A percentile compares a stretch with the other conserved stretches of the same genome.
phyloP scores from a whole-genome alignment of 108 stramenopile species.

The Stephanodiscus triporus region DNA sequence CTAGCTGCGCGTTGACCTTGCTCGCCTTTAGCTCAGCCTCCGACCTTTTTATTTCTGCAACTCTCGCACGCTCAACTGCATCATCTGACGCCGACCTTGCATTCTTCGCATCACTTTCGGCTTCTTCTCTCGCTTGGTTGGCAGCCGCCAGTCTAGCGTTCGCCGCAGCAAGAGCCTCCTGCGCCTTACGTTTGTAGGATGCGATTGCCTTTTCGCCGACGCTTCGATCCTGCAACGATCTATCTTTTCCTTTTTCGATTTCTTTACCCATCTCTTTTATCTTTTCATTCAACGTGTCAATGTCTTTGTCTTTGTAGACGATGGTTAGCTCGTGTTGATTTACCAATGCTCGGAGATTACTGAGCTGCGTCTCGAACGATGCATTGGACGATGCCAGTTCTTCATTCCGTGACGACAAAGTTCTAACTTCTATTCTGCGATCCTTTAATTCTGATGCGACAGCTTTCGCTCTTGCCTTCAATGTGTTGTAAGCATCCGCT shows the following conservation, averaged over 20 bases:
- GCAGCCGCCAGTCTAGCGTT: constrained; percentile 81
- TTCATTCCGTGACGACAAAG: constrained; percentile 55
- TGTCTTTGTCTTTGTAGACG: constrained; percentile 64
- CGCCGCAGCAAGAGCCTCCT: constrained; percentile 72
- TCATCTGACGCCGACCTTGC: constrained; percentile 73
- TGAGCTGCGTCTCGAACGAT: constrained; percentile 52
- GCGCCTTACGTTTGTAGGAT: constrained; percentile 88
- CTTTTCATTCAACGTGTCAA: constrained; percentile 54
- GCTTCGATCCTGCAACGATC: constrained; percentile 52
- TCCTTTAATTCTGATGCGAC: constrained; percentile 86
- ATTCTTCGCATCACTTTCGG: constrained; percentile 80
- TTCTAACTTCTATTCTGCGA: constrained; percentile 75
- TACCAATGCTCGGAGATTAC: constrained; percentile 53
- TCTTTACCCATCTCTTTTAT: constrained; percentile 48
- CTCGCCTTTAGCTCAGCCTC: constrained; percentile 62
- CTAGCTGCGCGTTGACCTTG: constrained; percentile 14
- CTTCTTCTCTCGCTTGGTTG: constrained; percentile 86
- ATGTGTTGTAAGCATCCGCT: constrained; percentile 63
- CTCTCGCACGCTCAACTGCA: constrained; percentile 65
- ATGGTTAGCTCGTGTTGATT: constrained; percentile 59
- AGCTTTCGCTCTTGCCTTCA: constrained; percentile 73
- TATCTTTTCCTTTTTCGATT: constrained; percentile 38
- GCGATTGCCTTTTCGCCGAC: constrained; percentile 72
- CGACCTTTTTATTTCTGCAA: constrained; percentile 62
- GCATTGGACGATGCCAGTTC: constrained; percentile 54